Base-by-base conservation (phyloP, 1,284 basidiomycete genomes). In the Boletus coffeatus region DNA sequence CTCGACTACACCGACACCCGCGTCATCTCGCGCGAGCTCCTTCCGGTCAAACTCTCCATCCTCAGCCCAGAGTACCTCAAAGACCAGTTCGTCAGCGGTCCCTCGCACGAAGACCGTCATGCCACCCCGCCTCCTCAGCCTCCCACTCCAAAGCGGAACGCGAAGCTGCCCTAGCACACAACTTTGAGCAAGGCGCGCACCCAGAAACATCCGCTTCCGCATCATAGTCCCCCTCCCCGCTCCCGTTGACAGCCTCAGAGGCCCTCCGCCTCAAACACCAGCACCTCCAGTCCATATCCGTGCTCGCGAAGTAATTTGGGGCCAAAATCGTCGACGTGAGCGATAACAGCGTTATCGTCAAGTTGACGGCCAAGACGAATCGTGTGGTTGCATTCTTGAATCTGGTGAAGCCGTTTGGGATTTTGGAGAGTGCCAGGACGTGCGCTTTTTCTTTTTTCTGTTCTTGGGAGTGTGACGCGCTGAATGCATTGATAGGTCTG, bases 11-110 rank as follows among this genome's bases (percentile, higher is more conserved):
- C 95, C 41, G 85, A 95, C 68, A 98, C 94, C 32, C 87, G 85
- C 64, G 91, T 89, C 10, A 94, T 96, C 72, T 86, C 92, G 67
- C 89, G 94, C 62, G 94, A 96, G 76, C 81, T 96, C 14, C 82
- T 96, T 50, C 87, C 96, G 63, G 91, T 89, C 74, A 96, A 96
- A 73, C 86, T 99, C 7, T 98, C 96, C 62, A 96, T 96, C 72
- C 88, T 99, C 36, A 97, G 97, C 2, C 94, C 96, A 14, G 97
- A 99, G 75, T 98, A 98, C 77, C 89, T 98, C 71, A 93, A 95
- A 70, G 90, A 92, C 67, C 94, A 93, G 73, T 87, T 94, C 62
- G 77, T 79, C 34, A 90, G 91, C 56, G 92, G 90, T 2, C 90
- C 92, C n/a, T 89, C 90, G 2, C 90, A 91, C 70, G 88, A 90